These are phyloP conservation scores for Carex pumila DNA, from an alignment of 176 grass and related monocot genomes.

Conservation along the genomic window DNA sequence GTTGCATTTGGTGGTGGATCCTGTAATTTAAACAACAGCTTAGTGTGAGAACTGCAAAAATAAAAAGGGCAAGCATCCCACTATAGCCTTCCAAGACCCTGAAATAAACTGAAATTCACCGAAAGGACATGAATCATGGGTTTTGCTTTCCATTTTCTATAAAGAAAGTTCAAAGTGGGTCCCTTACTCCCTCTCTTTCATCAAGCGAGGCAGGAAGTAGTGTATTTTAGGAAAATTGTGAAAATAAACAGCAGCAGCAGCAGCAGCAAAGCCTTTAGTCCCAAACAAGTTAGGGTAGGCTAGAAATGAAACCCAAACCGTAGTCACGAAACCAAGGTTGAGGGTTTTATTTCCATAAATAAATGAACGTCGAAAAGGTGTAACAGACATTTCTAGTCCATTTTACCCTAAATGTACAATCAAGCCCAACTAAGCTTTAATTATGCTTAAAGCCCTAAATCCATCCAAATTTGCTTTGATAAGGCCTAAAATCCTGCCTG, in stretches of 20 bases:
- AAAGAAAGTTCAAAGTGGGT: background rate
- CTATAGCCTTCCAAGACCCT: background rate
- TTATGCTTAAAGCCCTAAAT: background rate
- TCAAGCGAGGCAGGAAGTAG: background rate
- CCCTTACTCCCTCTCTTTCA: background rate
- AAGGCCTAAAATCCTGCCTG: background rate
- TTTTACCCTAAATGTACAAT: background rate
- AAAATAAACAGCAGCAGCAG: background rate
- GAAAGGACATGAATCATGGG: background rate
- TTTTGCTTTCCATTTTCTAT: background rate
- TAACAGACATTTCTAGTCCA: background rate
- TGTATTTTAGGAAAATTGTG: background rate
- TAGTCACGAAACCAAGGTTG: no score
- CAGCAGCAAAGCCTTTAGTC: no score
- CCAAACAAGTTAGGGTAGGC: no score
- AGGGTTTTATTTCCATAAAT: background rate
- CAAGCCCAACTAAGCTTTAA: background rate
- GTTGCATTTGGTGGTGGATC: conserved; percentile 42
- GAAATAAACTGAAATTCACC: background rate
- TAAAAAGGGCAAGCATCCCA: background rate
- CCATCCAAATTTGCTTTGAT: background rate
- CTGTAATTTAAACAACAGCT: conserved; percentile 24
- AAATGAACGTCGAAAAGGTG: background rate
- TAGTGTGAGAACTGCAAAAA: background rate
- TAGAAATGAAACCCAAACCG: no score